Base-by-base conservation (phyloP, 192 early-diverging fungal genomes). In the Spinellus fusiger region DNA sequence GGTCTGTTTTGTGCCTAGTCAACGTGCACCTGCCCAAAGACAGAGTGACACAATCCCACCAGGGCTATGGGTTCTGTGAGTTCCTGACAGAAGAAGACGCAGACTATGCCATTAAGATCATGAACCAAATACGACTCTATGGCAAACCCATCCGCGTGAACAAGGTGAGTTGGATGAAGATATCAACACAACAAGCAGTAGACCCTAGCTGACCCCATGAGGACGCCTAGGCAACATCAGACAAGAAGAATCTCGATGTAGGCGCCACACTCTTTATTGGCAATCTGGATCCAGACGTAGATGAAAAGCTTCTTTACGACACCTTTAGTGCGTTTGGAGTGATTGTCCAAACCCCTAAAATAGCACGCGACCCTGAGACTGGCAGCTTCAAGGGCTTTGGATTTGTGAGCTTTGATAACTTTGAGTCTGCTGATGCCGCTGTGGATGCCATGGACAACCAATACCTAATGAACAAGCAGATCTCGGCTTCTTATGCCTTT, bases 11-110 rank as follows among this genome's bases (percentile, higher is more conserved):
- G 3, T 25, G 32, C 13, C 23, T 76, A 71, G 92, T 91, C 5
- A 94, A 93, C 68, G 93, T 96, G n/a, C 89, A 96, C 65, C 66
- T 99, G 57, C 97, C 97, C 28, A 98, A 96, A 74, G 97, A 99
- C 75, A 79, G 97, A 50, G 90, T 99, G 9, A 95, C 97, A 20
- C 90, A 93, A 75, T 80, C 79, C 44, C 88, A 94, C 71, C 92
- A 94, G 64, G 93, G 95, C 35, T 99, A 90, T 68, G 97, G 93
- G 15, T 99, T 99, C 73, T 89, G 87, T 52, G 95, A 98, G 77
- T 99, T 93, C 68, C 81, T 90, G 65, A 86, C 88, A 3, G 85
- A 93, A 62, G 91, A 95, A 50, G 97, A 99, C 64, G 94, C 95
- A 3, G 91, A 97, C 62, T 99, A 99, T 69, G 91, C 94, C 12